A percentile compares a stretch with the other conserved stretches of the same genome.
Conservation (phyloP, 2,329 filamentous ascomycete genomes). For the Arthrobotrys sinensis region DNA sequence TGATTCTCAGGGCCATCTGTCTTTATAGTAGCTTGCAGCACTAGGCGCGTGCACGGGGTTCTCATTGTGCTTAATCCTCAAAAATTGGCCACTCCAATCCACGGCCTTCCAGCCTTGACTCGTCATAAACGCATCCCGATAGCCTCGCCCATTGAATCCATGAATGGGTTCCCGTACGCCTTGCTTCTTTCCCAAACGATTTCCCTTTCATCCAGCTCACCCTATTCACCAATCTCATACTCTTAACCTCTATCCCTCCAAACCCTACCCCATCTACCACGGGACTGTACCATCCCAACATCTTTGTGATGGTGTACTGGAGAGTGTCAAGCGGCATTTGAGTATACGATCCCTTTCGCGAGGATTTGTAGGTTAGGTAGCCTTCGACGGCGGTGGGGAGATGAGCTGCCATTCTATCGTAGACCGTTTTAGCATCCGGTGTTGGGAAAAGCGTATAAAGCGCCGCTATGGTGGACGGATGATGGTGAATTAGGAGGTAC, state of each 20-base stretch:
- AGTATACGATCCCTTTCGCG: neutral
- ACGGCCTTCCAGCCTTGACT: conserved; percentile 34
- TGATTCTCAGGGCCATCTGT: too few relatives aligned
- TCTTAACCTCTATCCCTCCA: conserved; percentile 1
- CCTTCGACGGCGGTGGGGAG: conserved; percentile 5
- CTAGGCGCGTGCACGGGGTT: too few relatives aligned
- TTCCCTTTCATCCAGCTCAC: conserved; percentile 1
- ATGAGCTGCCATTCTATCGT: conserved; percentile 33
- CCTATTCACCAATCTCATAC: conserved; percentile 34
- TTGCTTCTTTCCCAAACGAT: conserved; percentile 25
- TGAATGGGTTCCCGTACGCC: neutral
- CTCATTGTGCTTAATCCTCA: conserved; percentile 1
- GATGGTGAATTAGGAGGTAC: conserved; percentile 44
- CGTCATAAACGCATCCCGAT: conserved; percentile 45
- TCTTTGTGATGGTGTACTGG: conserved; percentile 12
- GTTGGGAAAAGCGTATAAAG: conserved; percentile 27
- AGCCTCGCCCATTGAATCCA: conserved; percentile 40
- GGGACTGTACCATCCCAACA: conserved; percentile 2
- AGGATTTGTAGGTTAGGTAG: conserved; percentile 29
- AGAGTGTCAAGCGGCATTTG: conserved; percentile 19
- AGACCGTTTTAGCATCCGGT: conserved; percentile 18
- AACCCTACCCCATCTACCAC: conserved; percentile 11
- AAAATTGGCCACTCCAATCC: conserved; percentile 44
- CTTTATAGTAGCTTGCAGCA: too few relatives aligned
- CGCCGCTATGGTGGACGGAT: conserved; percentile 30